Percentiles rank a stretch among this genome's conserved stretches.
phyloP scores from a whole-genome alignment of 305 asterid species.

The Striga hermonthica region DNA sequence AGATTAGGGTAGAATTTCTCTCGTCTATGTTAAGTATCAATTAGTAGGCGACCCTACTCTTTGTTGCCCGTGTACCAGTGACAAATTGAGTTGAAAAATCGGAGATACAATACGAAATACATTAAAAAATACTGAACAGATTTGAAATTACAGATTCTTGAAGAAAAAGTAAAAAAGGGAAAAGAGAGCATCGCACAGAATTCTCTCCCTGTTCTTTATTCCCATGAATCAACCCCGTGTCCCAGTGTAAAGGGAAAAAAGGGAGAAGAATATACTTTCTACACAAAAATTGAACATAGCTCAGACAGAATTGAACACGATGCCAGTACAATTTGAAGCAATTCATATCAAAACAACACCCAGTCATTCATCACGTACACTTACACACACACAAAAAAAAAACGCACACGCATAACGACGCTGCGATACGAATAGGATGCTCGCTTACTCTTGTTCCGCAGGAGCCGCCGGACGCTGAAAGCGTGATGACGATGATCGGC shows the following conservation, averaged over 20 bases:
- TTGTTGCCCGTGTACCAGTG: too few species aligned
- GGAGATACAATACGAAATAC: too few species aligned
- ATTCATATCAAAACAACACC: background rate
- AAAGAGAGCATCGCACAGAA: background rate
- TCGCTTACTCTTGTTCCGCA: conserved; percentile 50
- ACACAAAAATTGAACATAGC: background rate
- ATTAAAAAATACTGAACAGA: background rate
- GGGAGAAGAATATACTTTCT: too few species aligned
- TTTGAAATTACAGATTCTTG: background rate
- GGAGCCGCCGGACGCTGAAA: conserved; percentile 49
- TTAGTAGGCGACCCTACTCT: too few species aligned
- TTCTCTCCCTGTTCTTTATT: background rate
- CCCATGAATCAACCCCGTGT: background rate
- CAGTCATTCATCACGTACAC: background rate
- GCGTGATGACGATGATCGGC: conserved; percentile 37
- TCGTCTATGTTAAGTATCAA: too few species aligned
- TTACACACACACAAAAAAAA: background rate
- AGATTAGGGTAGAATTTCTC: too few species aligned
- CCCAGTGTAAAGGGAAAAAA: background rate
- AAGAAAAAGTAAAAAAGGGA: background rate
- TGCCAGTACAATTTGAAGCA: background rate
- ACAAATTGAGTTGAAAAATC: too few species aligned
- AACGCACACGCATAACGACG: background rate
- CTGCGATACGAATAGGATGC: background rate
- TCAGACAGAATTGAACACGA: background rate